Conservation (phyloP, 805 yeast species). For the Wickerhamiella azyma region DNA sequence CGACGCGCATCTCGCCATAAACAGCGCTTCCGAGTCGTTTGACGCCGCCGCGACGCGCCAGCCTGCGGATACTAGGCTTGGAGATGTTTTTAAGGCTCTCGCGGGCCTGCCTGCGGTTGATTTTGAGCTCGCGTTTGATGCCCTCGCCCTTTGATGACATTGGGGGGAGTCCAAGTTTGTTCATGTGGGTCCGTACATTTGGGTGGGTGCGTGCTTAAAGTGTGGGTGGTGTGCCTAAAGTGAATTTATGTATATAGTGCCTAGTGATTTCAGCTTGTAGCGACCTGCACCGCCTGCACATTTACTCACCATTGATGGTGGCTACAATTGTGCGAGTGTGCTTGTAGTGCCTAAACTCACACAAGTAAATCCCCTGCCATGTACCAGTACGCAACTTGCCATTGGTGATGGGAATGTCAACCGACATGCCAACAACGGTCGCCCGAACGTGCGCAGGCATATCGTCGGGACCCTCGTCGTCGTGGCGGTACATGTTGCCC, state of each 20-base stretch:
- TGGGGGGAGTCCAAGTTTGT: not conserved
- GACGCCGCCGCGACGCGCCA: constrained; percentile 99
- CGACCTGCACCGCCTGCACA: too few relatives aligned
- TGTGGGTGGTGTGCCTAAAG: too few relatives aligned
- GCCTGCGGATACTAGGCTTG: constrained; percentile 98
- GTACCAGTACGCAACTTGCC: constrained; percentile 63
- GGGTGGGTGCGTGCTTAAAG: too few relatives aligned
- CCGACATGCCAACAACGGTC: constrained; percentile 42
- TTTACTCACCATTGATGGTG: constrained; percentile 49
- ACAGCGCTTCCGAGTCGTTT: constrained; percentile 98
- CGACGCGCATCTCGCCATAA: constrained; percentile 97
- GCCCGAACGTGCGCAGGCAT: constrained; percentile 74
- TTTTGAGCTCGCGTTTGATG: not conserved
- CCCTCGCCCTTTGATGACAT: not conserved
- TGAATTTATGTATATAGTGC: too few relatives aligned
- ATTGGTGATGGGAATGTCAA: constrained; percentile 54
- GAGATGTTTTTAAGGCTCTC: constrained; percentile 99
- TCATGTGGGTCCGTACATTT: too few relatives aligned
- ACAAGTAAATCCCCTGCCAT: constrained; percentile 73
- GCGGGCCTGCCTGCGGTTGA: constrained; percentile 31
- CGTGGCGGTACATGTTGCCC: constrained; percentile 40
- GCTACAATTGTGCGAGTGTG: constrained; percentile 59
- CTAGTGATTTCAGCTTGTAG: too few relatives aligned
- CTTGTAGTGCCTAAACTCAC: constrained; percentile 54
- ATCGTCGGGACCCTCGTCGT: constrained; percentile 67